Evolutionary conservation across 202 grass and related monocot genomes (phyloP).

Genomic region (Elaeis oleifera): DNA sequence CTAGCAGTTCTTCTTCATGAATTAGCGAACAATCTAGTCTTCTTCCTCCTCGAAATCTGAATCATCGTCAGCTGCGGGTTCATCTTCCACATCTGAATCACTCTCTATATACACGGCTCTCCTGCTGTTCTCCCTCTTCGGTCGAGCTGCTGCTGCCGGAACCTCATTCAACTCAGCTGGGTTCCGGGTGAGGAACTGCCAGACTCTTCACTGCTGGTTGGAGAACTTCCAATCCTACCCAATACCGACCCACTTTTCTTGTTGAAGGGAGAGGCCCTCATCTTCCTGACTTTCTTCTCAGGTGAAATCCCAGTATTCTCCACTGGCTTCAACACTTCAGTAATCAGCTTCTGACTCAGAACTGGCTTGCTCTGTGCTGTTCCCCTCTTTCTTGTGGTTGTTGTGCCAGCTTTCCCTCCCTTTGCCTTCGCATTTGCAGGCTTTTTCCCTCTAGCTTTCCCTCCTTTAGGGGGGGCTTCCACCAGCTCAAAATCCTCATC

Average conservation of each 20-base stretch:
- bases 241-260: slow-evolving; percentile 69
- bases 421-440: slow-evolving; percentile 27
- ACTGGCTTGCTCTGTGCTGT: slow-evolving; percentile 34
- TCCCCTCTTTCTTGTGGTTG: slow-evolving; percentile 36
- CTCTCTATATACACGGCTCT: slow-evolving; percentile 24
- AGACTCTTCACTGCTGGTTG: slow-evolving; percentile 26
- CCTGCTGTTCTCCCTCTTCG: slow-evolving; percentile 47
- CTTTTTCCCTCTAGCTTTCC: slow-evolving; percentile 53
- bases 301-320: slow-evolving; percentile 45
- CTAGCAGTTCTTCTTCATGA: too few relatives aligned
- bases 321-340: slow-evolving; percentile 36
- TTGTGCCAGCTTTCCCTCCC: neutral
- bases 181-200: slow-evolving; percentile 22
- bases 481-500: slow-evolving; percentile 12
- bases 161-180: slow-evolving; percentile 6
- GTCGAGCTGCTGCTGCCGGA: slow-evolving; percentile 29
- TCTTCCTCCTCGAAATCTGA: slow-evolving; percentile 57
- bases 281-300: slow-evolving; percentile 74
- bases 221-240: slow-evolving; percentile 18
- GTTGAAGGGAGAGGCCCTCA: slow-evolving; percentile 67
- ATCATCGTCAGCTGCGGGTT: slow-evolving; percentile 23
- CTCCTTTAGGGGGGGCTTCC: slow-evolving; percentile 19
- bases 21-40: slow-evolving; percentile 4
- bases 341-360: slow-evolving; percentile 37
- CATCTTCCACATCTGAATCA: slow-evolving; percentile 44